Base-by-base conservation (phyloP, 1,284 basidiomycete genomes). In the Sporisorium scitamineum region DNA sequence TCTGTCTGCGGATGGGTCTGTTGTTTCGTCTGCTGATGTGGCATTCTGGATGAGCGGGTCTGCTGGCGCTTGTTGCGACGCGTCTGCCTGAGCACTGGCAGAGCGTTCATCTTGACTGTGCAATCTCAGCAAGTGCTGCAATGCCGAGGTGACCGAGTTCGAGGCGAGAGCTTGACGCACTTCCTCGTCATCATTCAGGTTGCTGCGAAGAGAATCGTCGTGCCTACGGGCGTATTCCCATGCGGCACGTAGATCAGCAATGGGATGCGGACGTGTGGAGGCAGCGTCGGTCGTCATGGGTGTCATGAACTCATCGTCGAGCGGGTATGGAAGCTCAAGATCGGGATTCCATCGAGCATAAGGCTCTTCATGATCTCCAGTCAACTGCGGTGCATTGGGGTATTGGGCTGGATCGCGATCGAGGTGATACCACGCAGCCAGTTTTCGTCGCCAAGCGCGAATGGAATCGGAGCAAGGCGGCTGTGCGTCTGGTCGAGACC, bases 271-370 rank as follows among this genome's bases (percentile, higher is more conserved):
- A 10, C 70, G 59, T 20, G 62, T 34, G 4, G 56, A 47, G 2
- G 55, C 11, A 1, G 54, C 37, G 26, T 54, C 41, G 16, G 9
- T 20, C 8, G 41, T 32, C 56, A 55, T 63, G 9, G 67, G 57
- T 16, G 56, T 61, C 31, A 64, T 20, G 24, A 70, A 61, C 39
- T 70, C 70, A 18, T 66, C 64, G 20, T 72, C 64, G 45, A 63
- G 59, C 6, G 70, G 39, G 24, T 72, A 72, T 24, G 70, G 51
- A 2, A 72, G 55, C 45, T 72, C 70, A 29, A 61, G 53, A 20
- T 72, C 63, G 2, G 70, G 70, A 56, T 66, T 51, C 70, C 70
- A 72, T 13, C 70, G 63, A 16, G 42, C 48, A 24, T 72, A 72
- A 0, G 44, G 26, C 48, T 67, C 59, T 34, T 67, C 45, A 27